Evolutionary conservation across 1,139 yeast species (phyloP).

Genomic region (Sugiyamaella castrensis): DNA sequence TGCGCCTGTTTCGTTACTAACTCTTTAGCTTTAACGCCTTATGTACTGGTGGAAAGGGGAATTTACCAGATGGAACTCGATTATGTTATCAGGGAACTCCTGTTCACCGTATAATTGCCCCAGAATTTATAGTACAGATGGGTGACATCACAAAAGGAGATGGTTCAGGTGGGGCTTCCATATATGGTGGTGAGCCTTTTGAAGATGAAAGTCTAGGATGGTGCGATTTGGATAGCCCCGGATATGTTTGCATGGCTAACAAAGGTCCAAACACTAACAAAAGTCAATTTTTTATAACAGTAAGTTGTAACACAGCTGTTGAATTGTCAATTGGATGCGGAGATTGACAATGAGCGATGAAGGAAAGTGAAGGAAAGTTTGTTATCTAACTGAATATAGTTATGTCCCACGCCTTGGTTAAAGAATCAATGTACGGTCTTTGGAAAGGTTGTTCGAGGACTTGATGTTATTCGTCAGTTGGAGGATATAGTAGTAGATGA

Average conservation of each 20-base stretch:
- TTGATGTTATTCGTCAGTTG: conserved; percentile 52
- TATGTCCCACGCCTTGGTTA: conserved; percentile 40
- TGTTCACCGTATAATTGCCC: conserved; percentile 67
- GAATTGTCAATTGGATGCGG: too few relatives aligned
- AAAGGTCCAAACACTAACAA: conserved; percentile 55
- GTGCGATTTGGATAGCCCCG: conserved; percentile 29
- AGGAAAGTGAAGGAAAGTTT: neutral
- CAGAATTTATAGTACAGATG: conserved; percentile 74
- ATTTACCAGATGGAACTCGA: conserved; percentile 17
- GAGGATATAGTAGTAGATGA: conserved; percentile 34
- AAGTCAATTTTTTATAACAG: conserved; percentile 71
- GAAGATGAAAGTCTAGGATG: conserved; percentile 59
- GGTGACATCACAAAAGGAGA: conserved; percentile 56
- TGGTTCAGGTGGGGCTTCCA: conserved; percentile 34
- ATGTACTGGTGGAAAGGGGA: conserved; percentile 31
- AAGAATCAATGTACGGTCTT: conserved; percentile 66
- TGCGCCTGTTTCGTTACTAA: neutral
- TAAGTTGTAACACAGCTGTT: too few relatives aligned
- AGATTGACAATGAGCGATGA: neutral
- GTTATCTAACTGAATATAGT: conserved; percentile 9
- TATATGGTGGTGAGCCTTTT: conserved; percentile 40
- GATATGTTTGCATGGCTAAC: conserved; percentile 60
- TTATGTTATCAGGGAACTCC: conserved; percentile 45
- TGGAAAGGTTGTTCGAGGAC: conserved; percentile 63
- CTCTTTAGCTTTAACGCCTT: conserved; percentile 30